Evolutionary conservation across 129 eudicot species (phyloP).

Genomic region (Artemisia tridentata): DNA sequence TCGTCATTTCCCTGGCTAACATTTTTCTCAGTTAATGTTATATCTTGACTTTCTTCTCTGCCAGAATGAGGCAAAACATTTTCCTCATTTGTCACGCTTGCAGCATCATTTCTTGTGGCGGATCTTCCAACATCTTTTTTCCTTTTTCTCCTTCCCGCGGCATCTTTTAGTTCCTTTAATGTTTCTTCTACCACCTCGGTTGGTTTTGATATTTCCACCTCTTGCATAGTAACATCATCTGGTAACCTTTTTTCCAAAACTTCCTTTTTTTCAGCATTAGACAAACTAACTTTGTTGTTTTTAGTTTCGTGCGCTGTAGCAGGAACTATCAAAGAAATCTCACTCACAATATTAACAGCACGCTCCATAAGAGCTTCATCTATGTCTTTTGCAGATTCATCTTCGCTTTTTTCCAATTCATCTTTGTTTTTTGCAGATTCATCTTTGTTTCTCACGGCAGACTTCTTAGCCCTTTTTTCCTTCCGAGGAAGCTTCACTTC

Average conservation of each 20-base stretch:
- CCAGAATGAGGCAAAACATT: neutral
- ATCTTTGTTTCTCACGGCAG: neutral
- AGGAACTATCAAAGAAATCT: neutral
- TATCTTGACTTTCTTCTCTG: too few species aligned
- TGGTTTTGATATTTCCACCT: conserved; percentile 20
- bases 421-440: too few species aligned
- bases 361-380: neutral
- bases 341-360: neutral
- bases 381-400: neutral
- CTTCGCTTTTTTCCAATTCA: too few species aligned
- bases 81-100: neutral
- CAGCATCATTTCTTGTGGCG: neutral
- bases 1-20: neutral
- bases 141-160: conserved; percentile 4
- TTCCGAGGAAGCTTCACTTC: neutral
- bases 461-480: neutral
- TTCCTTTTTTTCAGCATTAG: conserved; percentile 9
- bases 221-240: neutral
- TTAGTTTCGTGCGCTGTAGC: neutral
- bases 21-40: neutral
- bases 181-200: conserved; percentile 13
- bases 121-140: neutral
- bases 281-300: neutral
- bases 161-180: conserved; percentile 6
- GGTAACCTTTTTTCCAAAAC: conserved; percentile 16